phyloP scores from a whole-genome alignment of 2,329 filamentous ascomycete species.

The Fusarium coffeatum region DNA sequence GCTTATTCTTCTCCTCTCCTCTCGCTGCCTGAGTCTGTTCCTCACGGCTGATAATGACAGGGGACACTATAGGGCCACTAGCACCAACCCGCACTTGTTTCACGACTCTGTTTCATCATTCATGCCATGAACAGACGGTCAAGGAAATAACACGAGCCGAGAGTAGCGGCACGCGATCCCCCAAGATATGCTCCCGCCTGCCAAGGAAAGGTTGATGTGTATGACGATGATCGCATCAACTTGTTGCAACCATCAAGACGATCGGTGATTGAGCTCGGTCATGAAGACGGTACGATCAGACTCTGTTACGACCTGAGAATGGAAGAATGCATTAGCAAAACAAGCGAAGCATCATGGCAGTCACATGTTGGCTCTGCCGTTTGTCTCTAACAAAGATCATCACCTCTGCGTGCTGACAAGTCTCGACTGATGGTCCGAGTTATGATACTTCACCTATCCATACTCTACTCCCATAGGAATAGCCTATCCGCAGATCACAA shows the following conservation, averaged over 20 bases:
- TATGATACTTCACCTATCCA: not conserved
- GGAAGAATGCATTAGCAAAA: not conserved
- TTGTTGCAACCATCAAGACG: slow-evolving; percentile 7
- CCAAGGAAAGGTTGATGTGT: not conserved
- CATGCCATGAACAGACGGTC: slow-evolving; percentile 27
- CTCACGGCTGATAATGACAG: slow-evolving; percentile 16
- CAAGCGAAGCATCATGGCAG: slow-evolving; percentile 2
- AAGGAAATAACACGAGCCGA: slow-evolving; percentile 29
- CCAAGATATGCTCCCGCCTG: not conserved
- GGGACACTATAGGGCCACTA: slow-evolving; percentile 22
- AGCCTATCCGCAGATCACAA: not conserved
- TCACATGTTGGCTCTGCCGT: not conserved
- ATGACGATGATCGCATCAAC: slow-evolving; percentile 12
- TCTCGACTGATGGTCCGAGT: not conserved
- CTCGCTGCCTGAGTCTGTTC: not conserved
- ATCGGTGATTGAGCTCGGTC: slow-evolving; percentile 15
- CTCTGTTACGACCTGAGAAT: not conserved
- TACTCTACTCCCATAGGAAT: not conserved
- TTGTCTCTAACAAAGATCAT: not conserved
- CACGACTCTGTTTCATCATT: slow-evolving; percentile 41
- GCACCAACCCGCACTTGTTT: slow-evolving; percentile 26
- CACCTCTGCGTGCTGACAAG: not conserved
- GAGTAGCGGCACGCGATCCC: slow-evolving; percentile 20
- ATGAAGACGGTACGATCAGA: slow-evolving; percentile 5
- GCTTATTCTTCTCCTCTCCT: not conserved